These are phyloP conservation scores for Botrytis elliptica DNA, from an alignment of 2,329 filamentous ascomycete genomes.

Conservation along the genomic window DNA sequence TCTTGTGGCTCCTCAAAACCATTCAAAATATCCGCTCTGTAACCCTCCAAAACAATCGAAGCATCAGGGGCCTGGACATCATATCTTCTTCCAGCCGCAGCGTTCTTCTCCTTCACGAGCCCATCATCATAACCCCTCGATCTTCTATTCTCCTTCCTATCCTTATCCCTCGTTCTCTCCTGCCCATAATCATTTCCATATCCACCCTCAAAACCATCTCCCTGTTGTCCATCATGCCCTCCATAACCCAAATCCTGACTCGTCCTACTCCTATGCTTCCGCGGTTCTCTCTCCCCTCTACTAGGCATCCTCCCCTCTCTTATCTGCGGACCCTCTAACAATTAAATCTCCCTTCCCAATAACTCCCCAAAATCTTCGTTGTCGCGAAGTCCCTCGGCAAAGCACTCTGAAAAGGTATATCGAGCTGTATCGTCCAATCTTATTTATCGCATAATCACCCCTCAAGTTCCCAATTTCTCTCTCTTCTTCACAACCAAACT, in stretches of 20 bases:
- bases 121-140: slow-evolving; percentile 14
- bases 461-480: neutral
- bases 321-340: neutral
- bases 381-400: neutral
- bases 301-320: slow-evolving; percentile 13
- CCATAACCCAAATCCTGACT: slow-evolving; percentile 15
- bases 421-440: neutral
- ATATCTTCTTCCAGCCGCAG: slow-evolving; percentile 6
- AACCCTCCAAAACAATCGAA: slow-evolving; percentile 56
- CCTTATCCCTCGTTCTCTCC: neutral
- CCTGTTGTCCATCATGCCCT: neutral
- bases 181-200: slow-evolving; percentile 3
- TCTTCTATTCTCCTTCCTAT: slow-evolving; percentile 5
- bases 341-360: neutral
- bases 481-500: neutral
- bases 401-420: neutral
- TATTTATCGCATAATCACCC: slow-evolving; percentile 17
- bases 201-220: neutral
- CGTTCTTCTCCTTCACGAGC: slow-evolving; percentile 5
- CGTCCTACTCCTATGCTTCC: slow-evolving; percentile 12
- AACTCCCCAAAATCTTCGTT: neutral
- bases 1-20: slow-evolving; percentile 55
- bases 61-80: slow-evolving; percentile 16
- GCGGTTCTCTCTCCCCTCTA: slow-evolving; percentile 7
- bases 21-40: slow-evolving; percentile 54